These are phyloP conservation scores for Globisporangium emineosum DNA, from an alignment of 352 stramenopile genomes.

Conservation along the genomic window DNA sequence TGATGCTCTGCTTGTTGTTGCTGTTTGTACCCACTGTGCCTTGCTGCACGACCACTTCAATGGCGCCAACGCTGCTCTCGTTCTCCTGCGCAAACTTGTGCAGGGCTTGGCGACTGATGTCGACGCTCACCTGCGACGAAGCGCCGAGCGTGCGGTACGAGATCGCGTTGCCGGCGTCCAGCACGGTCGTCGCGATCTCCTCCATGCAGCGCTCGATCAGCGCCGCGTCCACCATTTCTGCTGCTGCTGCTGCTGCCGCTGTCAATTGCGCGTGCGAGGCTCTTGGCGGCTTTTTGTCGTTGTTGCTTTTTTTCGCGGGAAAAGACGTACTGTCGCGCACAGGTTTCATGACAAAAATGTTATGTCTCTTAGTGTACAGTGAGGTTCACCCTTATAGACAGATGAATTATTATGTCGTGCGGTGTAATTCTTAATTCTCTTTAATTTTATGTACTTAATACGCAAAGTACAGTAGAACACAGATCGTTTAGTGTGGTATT, in stretches of 20 bases:
- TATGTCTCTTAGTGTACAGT: neutral
- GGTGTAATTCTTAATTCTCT: too few species aligned
- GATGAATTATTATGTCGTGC: too few species aligned
- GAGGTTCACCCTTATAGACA: neutral
- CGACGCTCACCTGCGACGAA: slow-evolving; percentile 24
- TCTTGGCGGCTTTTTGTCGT: neutral
- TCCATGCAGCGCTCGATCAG: slow-evolving; percentile 43
- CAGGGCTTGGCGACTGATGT: slow-evolving; percentile 36
- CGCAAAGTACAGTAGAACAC: neutral
- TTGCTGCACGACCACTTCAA: slow-evolving; percentile 43
- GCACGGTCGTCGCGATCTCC: slow-evolving; percentile 48
- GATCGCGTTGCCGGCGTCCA: slow-evolving; percentile 50
- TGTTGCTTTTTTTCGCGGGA: slow-evolving; percentile 6
- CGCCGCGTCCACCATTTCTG: slow-evolving; percentile 8
- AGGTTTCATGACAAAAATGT: neutral
- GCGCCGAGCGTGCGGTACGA: slow-evolving; percentile 53
- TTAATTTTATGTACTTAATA: too few species aligned
- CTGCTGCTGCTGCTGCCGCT: neutral
- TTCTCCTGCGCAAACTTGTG: slow-evolving; percentile 33
- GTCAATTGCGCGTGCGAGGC: neutral
- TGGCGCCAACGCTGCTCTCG: slow-evolving; percentile 29
- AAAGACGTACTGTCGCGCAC: slow-evolving; percentile 5
- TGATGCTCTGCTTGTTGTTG: neutral
- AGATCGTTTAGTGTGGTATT: slow-evolving; percentile 3
- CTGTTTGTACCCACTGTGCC: slow-evolving; percentile 5